A percentile compares a stretch with the other conserved stretches of the same genome.
Evolutionary conservation across 768 basidiomycete genomes (phyloP).

Genomic region (Tylopilus sp.): DNA sequence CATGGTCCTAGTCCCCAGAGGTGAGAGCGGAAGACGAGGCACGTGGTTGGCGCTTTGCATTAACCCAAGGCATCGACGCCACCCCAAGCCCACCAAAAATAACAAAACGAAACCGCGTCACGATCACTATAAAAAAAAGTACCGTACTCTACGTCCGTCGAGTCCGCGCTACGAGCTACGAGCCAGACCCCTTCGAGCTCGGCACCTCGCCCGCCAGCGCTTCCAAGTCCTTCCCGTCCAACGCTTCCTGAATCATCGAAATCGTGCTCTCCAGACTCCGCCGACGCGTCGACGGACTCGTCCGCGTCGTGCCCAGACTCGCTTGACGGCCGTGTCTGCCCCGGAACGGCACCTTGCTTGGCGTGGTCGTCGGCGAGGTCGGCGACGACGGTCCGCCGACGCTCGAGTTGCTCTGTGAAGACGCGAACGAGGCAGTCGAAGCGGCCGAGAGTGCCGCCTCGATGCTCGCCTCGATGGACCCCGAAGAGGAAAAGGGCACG

Average conservation of each 20-base stretch:
- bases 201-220: neutral
- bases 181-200: neutral
- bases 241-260: slow-evolving; percentile 89
- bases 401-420: slow-evolving; percentile 23
- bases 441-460: slow-evolving; percentile 24
- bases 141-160: neutral
- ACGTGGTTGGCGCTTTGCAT: too few species aligned
- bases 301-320: slow-evolving; percentile 88
- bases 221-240: slow-evolving; percentile 65
- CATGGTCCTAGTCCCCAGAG: too few species aligned
- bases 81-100: too few species aligned
- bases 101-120: too few species aligned
- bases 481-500: slow-evolving; percentile 44
- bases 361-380: slow-evolving; percentile 44
- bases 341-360: slow-evolving; percentile 51
- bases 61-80: too few species aligned
- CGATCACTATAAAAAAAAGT: neutral
- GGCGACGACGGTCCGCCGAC: slow-evolving; percentile 17
- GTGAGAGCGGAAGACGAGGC: too few species aligned
- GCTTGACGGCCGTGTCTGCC: slow-evolving; percentile 49
- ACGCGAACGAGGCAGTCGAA: slow-evolving; percentile 23
- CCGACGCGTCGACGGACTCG: slow-evolving; percentile 88
- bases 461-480: slow-evolving; percentile 40
- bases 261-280: slow-evolving; percentile 94
- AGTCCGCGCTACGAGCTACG: neutral